A percentile compares a stretch with the other conserved stretches of the same genome.
phyloP scores from a whole-genome alignment of 2,329 filamentous ascomycete genomes.

The Intubia oerlemansii region DNA sequence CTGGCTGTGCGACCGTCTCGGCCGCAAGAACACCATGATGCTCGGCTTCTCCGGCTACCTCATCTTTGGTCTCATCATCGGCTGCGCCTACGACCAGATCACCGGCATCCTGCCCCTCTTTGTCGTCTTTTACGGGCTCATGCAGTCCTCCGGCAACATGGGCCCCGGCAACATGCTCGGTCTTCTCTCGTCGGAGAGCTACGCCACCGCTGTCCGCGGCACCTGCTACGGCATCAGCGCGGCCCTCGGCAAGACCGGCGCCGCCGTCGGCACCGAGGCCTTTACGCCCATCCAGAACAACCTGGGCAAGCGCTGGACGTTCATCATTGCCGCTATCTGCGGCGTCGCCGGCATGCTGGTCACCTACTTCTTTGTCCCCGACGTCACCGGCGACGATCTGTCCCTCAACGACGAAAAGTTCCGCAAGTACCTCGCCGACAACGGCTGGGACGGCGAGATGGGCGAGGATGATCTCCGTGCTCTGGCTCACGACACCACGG shows the following conservation, averaged over 20 bases:
- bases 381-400: conserved; percentile 5
- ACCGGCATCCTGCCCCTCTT: conserved; percentile 25
- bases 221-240: conserved; percentile 27
- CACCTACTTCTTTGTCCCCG: conserved; percentile 5
- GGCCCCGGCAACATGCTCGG: conserved; percentile 25
- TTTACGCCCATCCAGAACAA: conserved; percentile 7
- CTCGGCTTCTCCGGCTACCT: conserved; percentile 8
- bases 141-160: conserved; percentile 25
- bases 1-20: conserved; percentile 8
- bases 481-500: conserved; percentile 1
- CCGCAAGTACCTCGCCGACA: conserved; percentile 3
- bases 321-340: conserved; percentile 7
- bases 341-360: conserved; percentile 7
- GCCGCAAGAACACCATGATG: conserved; percentile 10
- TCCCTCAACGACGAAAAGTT: conserved; percentile 6
- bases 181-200: conserved; percentile 25
- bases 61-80: conserved; percentile 11
- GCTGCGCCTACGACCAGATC: conserved; percentile 17
- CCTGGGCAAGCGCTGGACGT: conserved; percentile 7
- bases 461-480: conserved; percentile 6
- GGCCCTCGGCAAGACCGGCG: conserved; percentile 27
- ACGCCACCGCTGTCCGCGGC: conserved; percentile 26
- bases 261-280: conserved; percentile 22
- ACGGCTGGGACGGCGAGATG: conserved; percentile 8
- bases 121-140: conserved; percentile 27